Evolutionary conservation across 768 basidiomycete genomes (phyloP).

Genomic region (Leccinum uliginosum): DNA sequence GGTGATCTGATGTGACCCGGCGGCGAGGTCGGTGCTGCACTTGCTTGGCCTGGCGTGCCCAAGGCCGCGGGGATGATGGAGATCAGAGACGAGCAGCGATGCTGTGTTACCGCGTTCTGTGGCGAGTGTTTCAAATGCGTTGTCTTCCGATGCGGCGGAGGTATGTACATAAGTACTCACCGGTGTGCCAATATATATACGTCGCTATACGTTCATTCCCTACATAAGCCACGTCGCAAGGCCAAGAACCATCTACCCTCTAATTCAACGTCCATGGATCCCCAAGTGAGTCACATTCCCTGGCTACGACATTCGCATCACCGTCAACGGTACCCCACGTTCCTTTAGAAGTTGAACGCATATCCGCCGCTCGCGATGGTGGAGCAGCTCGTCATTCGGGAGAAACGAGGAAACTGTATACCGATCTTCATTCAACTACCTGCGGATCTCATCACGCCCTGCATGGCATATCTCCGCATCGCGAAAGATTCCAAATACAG

Average conservation of each 20-base stretch:
- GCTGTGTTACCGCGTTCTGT: neutral
- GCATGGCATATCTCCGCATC: conserved; percentile 91
- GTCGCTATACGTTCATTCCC: neutral
- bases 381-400: conserved; percentile 71
- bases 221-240: conserved; percentile 5
- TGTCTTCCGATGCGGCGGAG: neutral
- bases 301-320: conserved; percentile 15
- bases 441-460: conserved; percentile 94
- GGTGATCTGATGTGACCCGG: neutral
- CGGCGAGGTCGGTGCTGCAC: neutral
- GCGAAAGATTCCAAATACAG: conserved; percentile 91
- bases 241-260: neutral
- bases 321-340: conserved; percentile 54
- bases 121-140: neutral
- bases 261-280: conserved; percentile 31
- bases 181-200: neutral
- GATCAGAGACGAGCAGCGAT: neutral
- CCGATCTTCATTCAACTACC: conserved; percentile 92
- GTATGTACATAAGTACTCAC: neutral
- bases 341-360: conserved; percentile 57
- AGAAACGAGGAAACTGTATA: conserved; percentile 87
- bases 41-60: no score
- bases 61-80: conserved; percentile 1
- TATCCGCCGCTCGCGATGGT: conserved; percentile 70
- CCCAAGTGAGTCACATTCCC: conserved; percentile 36